These are phyloP conservation scores for Trichophyton schoenleinii DNA, from an alignment of 2,329 filamentous ascomycete species.

Conservation along the genomic window DNA sequence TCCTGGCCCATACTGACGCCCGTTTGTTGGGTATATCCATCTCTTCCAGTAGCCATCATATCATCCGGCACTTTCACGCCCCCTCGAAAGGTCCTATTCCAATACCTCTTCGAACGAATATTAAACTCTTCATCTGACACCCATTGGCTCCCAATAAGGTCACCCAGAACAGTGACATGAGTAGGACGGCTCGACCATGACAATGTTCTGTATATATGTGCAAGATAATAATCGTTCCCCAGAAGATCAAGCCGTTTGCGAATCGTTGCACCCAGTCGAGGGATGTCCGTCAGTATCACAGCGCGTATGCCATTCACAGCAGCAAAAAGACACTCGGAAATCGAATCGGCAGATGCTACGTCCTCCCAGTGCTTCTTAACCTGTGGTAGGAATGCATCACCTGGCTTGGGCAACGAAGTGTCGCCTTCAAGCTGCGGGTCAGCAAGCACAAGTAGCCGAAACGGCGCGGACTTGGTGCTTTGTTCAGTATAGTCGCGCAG, in stretches of 20 bases:
- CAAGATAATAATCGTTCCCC: conserved; percentile 90
- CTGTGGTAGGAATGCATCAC: conserved; percentile 34
- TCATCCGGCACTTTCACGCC: conserved; percentile 47
- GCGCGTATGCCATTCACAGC: conserved; percentile 16
- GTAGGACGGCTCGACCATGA: conserved; percentile 76
- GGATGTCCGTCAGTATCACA: conserved; percentile 54
- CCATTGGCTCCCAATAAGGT: conserved; percentile 92
- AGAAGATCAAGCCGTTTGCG: conserved; percentile 77
- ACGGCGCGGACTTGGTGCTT: conserved; percentile 46
- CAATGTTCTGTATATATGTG: conserved; percentile 76
- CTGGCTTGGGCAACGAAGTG: conserved; percentile 55
- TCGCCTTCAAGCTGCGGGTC: conserved; percentile 93
- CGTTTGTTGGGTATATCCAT: conserved; percentile 30
- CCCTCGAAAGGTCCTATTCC: conserved; percentile 65
- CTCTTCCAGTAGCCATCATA: conserved; percentile 24
- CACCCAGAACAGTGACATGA: conserved; percentile 78
- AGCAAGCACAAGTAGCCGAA: conserved; percentile 74
- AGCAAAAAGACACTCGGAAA: conserved; percentile 7
- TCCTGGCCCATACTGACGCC: conserved; percentile 13
- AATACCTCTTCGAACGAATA: conserved; percentile 59
- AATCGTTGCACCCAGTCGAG: conserved; percentile 50
- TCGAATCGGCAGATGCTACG: conserved; percentile 12
- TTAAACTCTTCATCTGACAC: conserved; percentile 75
- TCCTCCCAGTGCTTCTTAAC: conserved; percentile 28
- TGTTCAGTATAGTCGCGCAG: conserved; percentile 7